phyloP scores from a whole-genome alignment of 129 eudicot species.

The Daucus carota region DNA sequence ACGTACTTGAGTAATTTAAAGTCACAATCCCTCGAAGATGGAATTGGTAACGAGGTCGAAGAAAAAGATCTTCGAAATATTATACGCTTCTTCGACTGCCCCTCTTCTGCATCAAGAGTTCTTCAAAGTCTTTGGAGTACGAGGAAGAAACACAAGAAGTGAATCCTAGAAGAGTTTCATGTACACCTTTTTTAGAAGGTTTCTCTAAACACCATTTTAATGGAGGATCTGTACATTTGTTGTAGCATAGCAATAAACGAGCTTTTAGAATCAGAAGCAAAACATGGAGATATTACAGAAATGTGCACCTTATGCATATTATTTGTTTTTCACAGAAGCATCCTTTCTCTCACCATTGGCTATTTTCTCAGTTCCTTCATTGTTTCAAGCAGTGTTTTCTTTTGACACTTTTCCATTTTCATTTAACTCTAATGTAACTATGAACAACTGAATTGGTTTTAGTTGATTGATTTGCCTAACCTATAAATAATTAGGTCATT shows the following conservation, averaged over 20 bases:
- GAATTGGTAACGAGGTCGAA: slow-evolving; percentile 27
- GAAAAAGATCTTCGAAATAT: slow-evolving; percentile 72
- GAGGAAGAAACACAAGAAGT: slow-evolving; percentile 68
- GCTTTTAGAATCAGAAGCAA: background rate
- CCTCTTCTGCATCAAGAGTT: slow-evolving; percentile 35
- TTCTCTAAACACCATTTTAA: background rate
- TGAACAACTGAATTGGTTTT: too few species aligned
- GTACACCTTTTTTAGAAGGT: background rate
- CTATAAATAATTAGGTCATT: too few species aligned
- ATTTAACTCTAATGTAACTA: too few species aligned
- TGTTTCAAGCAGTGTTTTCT: background rate
- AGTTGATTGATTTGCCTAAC: too few species aligned
- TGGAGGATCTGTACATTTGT: background rate
- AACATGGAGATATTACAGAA: background rate
- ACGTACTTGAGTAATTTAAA: slow-evolving; percentile 70
- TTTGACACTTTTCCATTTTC: too few species aligned
- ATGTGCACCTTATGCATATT: background rate
- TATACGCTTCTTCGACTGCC: slow-evolving; percentile 61
- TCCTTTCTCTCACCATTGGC: background rate
- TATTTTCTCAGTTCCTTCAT: background rate
- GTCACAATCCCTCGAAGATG: slow-evolving; percentile 21
- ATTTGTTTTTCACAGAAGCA: background rate
- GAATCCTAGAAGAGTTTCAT: slow-evolving; percentile 12
- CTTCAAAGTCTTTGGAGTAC: slow-evolving; percentile 52
- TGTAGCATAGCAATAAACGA: background rate